Conservation (phyloP, 1,284 basidiomycete genomes). For the Ganoderma lingzhi region DNA sequence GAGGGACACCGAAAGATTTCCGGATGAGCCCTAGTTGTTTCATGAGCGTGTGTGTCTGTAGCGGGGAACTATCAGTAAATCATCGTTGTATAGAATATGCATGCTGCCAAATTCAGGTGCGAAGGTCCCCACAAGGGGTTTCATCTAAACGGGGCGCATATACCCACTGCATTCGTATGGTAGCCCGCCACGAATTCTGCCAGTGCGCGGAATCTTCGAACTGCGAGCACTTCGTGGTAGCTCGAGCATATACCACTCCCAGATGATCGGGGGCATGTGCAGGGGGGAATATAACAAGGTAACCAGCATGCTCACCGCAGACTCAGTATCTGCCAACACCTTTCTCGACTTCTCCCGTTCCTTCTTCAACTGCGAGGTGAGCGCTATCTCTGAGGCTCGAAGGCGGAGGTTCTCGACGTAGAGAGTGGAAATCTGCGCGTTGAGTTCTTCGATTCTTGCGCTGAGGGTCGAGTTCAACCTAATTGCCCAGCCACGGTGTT, state of each 20-base stretch:
- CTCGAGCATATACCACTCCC: too few relatives aligned
- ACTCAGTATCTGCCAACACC: slow-evolving; percentile 74
- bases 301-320: slow-evolving; percentile 60
- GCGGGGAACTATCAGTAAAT: too few relatives aligned
- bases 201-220: too few relatives aligned
- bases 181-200: neutral
- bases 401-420: slow-evolving; percentile 83
- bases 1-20: slow-evolving; percentile 60
- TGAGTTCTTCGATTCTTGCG: slow-evolving; percentile 83
- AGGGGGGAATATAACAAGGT: neutral
- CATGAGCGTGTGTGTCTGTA: slow-evolving; percentile 66
- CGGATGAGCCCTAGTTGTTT: slow-evolving; percentile 73
- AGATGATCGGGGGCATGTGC: neutral
- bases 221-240: neutral
- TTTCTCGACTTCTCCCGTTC: slow-evolving; percentile 79
- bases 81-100: too few relatives aligned
- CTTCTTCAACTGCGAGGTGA: slow-evolving; percentile 76
- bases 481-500: slow-evolving; percentile 10
- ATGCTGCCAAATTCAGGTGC: too few relatives aligned
- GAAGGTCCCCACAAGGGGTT: too few relatives aligned
- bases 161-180: neutral
- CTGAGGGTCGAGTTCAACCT: slow-evolving; percentile 86
- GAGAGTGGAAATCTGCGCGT: slow-evolving; percentile 78
- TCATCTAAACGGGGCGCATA: neutral
- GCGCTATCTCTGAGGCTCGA: slow-evolving; percentile 79